Base-by-base conservation (phyloP, 495 filamentous ascomycete genomes). In the Bacidia gigantensis region DNA sequence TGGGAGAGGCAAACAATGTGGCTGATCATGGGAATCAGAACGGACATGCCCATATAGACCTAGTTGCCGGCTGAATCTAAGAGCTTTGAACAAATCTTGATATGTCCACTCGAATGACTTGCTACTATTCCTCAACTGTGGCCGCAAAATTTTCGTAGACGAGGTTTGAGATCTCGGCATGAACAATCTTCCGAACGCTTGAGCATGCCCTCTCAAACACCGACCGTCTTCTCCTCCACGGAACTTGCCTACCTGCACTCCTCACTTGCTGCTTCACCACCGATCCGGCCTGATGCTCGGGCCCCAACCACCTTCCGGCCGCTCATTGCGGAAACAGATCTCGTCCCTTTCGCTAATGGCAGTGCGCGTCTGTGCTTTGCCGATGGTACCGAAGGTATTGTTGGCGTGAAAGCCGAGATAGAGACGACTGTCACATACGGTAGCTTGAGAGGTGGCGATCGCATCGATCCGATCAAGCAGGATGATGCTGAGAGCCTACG, bases 171-270 rank as follows among this genome's bases (percentile, higher is more conserved):
- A 1, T 41, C 3, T 41, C 14, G 23, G 2, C 10, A 20, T 18
- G 18, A 24, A n/a, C 21, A 24, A 2, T 11, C 3, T 46, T 23
- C 43, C 18, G 43, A 12, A 41, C 9, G 22, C 23, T 12, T 20
- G 22, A 23, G 17, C 3, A 50, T 50, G 47, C 47, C 47, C 11
- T 29, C 47, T 20, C 47, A 50, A 21, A n/a, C 22, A 38, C 32
- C 54, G 11, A 54, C 56, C 9, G 40, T 54, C 58, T 81, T 98
- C 68, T 95, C 89, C 20, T 89, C 89, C 39, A 87, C 92, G 58
- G 93, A 98, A 67, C 87, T 97, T 59, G 86, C 89, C 64, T 98
- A 95, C 75, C 81, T 96, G 45, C 89, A 89, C 77, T 77, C 81
- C 50, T 92, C 92, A 2, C 87, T 98, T 60, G 72, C 78, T 11